These are phyloP conservation scores for Lactifluus echinatus DNA, from an alignment of 768 basidiomycete genomes.

Conservation along the genomic window DNA sequence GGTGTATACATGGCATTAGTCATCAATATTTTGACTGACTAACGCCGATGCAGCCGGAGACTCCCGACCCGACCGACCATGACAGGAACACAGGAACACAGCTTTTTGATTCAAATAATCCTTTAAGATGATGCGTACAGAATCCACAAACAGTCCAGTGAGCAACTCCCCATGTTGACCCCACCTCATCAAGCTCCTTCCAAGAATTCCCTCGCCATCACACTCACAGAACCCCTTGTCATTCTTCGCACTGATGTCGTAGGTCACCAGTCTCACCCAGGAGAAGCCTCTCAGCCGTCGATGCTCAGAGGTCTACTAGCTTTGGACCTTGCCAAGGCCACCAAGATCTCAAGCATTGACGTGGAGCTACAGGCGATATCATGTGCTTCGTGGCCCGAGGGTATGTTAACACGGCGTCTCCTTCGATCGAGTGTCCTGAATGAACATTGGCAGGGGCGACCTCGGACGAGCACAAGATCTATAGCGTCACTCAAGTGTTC, in stretches of 20 bases:
- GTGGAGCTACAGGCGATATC: constrained; percentile 68
- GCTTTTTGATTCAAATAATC: not conserved
- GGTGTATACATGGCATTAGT: not conserved
- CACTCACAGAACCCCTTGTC: constrained; percentile 50
- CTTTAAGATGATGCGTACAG: too few relatives aligned
- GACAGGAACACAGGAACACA: too few relatives aligned
- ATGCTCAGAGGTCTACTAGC: constrained; percentile 59
- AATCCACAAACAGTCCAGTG: too few relatives aligned
- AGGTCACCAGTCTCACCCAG: constrained; percentile 23
- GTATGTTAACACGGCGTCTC: constrained; percentile 34
- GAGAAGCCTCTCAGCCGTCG: constrained; percentile 37
- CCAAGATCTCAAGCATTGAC: constrained; percentile 77
- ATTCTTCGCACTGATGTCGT: constrained; percentile 38
- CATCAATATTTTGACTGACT: too few relatives aligned
- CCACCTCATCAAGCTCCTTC: constrained; percentile 26
- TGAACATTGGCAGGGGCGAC: constrained; percentile 60
- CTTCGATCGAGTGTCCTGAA: constrained; percentile 5
- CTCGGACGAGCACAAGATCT: constrained; percentile 72
- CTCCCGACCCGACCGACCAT: too few relatives aligned
- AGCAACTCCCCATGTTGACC: not conserved
- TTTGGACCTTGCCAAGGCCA: constrained; percentile 63
- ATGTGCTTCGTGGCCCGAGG: constrained; percentile 77
- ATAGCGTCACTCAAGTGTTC: constrained; percentile 61
- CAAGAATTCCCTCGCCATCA: constrained; percentile 33
- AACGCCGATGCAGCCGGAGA: not conserved